phyloP scores from a whole-genome alignment of 305 asterid genomes.

The Fraxinus sp. region DNA sequence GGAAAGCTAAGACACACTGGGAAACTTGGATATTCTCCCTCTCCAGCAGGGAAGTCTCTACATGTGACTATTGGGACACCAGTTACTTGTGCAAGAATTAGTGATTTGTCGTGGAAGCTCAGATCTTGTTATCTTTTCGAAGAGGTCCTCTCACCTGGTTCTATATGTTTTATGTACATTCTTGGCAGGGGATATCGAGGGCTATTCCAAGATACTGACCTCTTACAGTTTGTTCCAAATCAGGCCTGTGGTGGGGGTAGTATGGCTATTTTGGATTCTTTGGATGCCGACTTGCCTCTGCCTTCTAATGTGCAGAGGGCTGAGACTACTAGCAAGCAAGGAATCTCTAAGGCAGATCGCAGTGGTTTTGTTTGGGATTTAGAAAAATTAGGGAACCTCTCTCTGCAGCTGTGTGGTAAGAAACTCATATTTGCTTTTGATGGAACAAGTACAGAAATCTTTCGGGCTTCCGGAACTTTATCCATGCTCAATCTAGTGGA shows the following conservation, averaged over 20 bases:
- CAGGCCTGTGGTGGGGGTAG: constrained; percentile 99
- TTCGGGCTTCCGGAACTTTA: constrained; percentile 79
- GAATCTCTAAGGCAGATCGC: constrained; percentile 72
- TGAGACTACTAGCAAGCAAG: constrained; percentile 72
- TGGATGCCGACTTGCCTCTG: constrained; percentile 77
- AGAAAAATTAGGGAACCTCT: constrained; percentile 78
- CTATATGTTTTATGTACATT: constrained; percentile 95
- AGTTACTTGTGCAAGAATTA: constrained; percentile 65
- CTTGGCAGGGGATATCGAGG: constrained; percentile 98
- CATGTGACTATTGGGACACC: constrained; percentile 97
- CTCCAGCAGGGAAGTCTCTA: constrained; percentile 90
- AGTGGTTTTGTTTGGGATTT: constrained; percentile 99
- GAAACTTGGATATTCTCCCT: constrained; percentile 94
- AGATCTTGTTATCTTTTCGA: constrained; percentile 96
- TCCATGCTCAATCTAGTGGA: constrained; percentile 98
- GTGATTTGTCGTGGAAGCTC: constrained; percentile 91
- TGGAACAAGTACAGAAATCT: constrained; percentile 87
- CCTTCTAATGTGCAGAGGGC: constrained; percentile 67
- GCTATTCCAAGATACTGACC: constrained; percentile 87
- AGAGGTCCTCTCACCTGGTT: constrained; percentile 97
- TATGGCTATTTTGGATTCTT: constrained; percentile 97
- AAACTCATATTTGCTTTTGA: constrained; percentile 97
- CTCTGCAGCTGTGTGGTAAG: constrained; percentile 90
- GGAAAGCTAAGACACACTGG: constrained; percentile 96
- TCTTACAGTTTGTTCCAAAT: constrained; percentile 90